Evolutionary conservation across 129 eudicot species (phyloP), one percentile per base, ranked within the genome.

Genomic region (Glebionis coronaria): DNA sequence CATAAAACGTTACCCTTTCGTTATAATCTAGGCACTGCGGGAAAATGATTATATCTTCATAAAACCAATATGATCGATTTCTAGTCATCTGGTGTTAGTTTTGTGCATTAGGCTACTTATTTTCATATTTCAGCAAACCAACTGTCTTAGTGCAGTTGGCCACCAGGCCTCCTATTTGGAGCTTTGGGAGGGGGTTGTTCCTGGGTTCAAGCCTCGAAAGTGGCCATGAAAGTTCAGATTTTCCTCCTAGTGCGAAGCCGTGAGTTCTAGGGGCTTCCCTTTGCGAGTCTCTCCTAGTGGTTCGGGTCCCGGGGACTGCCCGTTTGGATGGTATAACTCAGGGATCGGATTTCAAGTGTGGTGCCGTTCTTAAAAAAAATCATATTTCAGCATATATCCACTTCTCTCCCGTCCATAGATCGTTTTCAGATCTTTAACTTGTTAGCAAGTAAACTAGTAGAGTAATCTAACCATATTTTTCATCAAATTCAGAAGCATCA

Each of bases 381-480:
- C 38, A 21, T 11, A n/a, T 21, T 56, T 23, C 61, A 56, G 25
- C 29, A 11, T 9, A 20, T 6, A 56, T 56, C 61, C 15, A 56
- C 31, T 56, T 56, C 15, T 23, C 61, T 11, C 38, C 61, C 4
- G 4, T 23, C 35, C 35, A 56, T 21, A 23, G 61, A 56, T 56
- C 12, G 8, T 21, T 56, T 21, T 56, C 38, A 11, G 13, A 19
- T 56, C n/a, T 21, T 56, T 2, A 56, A 56, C n/a, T 56, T 20
- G 61, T 56, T 12, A 23, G 29, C 61, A 56, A 56, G 70, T 65
- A 65, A 21, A 65, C 44, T 14, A 47, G 27, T 65, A 46, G 42
- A 5, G 42, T 47, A 49, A n/a, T 27, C 18, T 23, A 27, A 49
- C 9, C 21, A 27, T 27, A 47, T 25, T 47, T n/a, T 27, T 50